Evolutionary conservation across 2,329 filamentous ascomycete species (phyloP).

Genomic region (Pyrenochaeta sp.): DNA sequence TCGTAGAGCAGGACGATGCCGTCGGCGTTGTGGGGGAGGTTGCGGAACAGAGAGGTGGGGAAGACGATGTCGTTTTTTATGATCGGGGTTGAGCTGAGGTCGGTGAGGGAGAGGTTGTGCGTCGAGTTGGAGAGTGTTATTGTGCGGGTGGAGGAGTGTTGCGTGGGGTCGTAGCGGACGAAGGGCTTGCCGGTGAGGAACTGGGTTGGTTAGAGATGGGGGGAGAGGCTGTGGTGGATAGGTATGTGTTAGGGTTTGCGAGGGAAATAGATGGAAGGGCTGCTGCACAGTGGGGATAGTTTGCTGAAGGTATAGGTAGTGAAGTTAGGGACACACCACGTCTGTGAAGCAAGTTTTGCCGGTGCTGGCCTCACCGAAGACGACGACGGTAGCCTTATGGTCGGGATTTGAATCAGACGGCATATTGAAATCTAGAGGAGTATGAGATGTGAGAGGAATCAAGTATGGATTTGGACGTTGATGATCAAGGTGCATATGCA

Average conservation of each 20-base stretch:
- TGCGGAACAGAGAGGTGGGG: conserved; percentile 9
- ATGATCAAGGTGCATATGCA: conserved; percentile 2
- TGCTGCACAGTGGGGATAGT: background rate
- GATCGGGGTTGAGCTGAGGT: conserved; percentile 28
- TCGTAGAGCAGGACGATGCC: conserved; percentile 42
- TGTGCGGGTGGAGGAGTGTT: no score
- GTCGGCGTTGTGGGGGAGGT: conserved; percentile 15
- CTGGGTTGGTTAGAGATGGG: background rate
- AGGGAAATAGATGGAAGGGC: background rate
- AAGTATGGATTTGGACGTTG: background rate
- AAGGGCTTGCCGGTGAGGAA: conserved; percentile 16
- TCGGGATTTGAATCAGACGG: no score
- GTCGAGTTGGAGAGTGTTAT: no score
- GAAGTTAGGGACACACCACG: conserved; percentile 17
- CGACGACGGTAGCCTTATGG: no score
- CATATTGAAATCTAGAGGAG: no score
- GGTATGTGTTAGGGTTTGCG: no score
- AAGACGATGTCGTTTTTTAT: conserved; percentile 10
- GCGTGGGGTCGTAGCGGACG: conserved; percentile 7
- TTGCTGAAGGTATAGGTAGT: background rate
- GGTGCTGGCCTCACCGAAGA: conserved; percentile 30
- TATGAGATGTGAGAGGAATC: background rate
- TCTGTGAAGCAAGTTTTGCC: conserved; percentile 39
- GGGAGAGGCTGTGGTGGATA: background rate
- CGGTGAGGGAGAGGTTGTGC: conserved; percentile 27